phyloP scores from a whole-genome alignment of 148 eudicot genomes.

The Talinum fruticosum region DNA sequence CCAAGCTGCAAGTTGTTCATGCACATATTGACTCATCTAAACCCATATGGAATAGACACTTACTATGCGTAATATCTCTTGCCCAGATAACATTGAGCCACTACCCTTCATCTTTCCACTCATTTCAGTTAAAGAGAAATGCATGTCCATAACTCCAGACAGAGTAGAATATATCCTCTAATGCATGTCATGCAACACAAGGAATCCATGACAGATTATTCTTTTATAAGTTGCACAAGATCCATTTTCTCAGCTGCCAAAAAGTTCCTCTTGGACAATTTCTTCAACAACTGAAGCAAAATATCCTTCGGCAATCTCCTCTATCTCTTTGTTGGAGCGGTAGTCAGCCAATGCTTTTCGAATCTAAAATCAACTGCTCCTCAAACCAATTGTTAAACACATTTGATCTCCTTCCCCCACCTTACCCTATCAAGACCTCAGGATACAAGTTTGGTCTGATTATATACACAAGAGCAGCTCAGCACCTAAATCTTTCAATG shows the following conservation, averaged over 20 bases:
- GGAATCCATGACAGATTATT: too few species aligned
- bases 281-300: neutral
- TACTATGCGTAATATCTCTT: neutral
- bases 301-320: neutral
- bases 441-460: neutral
- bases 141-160: too few species aligned
- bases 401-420: neutral
- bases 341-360: too few species aligned
- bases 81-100: neutral
- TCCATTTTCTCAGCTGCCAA: too few species aligned
- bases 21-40: neutral
- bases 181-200: too few species aligned
- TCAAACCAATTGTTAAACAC: too few species aligned
- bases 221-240: too few species aligned
- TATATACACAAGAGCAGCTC: neutral
- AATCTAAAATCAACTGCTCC: too few species aligned
- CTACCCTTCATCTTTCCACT: too few species aligned
- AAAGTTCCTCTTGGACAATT: neutral
- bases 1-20: neutral
- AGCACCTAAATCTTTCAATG: conserved; percentile 1
- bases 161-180: too few species aligned
- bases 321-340: neutral
- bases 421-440: neutral
- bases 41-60: neutral
- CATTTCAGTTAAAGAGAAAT: too few species aligned